A percentile compares a stretch with the other conserved stretches of the same genome.
Conservation (phyloP, 768 basidiomycete genomes). For the Phlegmacium glaucopus region DNA sequence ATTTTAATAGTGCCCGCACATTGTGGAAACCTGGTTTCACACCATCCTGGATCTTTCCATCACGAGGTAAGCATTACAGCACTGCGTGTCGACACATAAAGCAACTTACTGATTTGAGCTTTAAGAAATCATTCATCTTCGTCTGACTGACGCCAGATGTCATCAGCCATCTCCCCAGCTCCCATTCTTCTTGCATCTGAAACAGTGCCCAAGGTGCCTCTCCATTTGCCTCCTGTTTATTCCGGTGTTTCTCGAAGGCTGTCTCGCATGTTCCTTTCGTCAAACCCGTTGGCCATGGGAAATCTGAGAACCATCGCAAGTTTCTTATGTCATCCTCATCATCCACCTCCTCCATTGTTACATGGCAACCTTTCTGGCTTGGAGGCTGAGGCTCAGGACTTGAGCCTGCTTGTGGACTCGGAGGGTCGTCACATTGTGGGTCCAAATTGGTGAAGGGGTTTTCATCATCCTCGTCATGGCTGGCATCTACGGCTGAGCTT, state of each 20-base stretch:
- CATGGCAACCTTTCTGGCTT: too few relatives aligned
- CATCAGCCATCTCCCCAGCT: conserved; percentile 31
- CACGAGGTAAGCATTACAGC: not conserved
- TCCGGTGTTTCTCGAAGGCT: not conserved
- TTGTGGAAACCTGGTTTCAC: conserved; percentile 22
- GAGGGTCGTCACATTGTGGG: too few relatives aligned
- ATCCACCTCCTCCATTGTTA: too few relatives aligned
- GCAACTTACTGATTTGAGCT: conserved; percentile 22
- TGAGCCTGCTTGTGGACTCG: too few relatives aligned
- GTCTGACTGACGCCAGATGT: conserved; percentile 21
- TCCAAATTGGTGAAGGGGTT: too few relatives aligned
- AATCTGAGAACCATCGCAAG: too few relatives aligned
- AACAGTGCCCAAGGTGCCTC: conserved; percentile 11
- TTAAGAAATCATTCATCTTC: conserved; percentile 28
- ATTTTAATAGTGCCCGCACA: conserved; percentile 17
- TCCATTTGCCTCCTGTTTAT: not conserved
- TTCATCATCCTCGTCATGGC: too few relatives aligned
- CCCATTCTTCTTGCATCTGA: conserved; percentile 27
- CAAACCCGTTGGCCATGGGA: too few relatives aligned
- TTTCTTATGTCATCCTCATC: too few relatives aligned
- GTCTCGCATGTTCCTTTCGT: too few relatives aligned
- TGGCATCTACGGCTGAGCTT: too few relatives aligned
- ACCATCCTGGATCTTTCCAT: conserved; percentile 14
- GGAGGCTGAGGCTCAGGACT: too few relatives aligned
- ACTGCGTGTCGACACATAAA: not conserved